Evolutionary conservation across 305 asterid genomes (phyloP), one percentile per base, ranked within the genome.

Genomic region (Lippia alba): DNA sequence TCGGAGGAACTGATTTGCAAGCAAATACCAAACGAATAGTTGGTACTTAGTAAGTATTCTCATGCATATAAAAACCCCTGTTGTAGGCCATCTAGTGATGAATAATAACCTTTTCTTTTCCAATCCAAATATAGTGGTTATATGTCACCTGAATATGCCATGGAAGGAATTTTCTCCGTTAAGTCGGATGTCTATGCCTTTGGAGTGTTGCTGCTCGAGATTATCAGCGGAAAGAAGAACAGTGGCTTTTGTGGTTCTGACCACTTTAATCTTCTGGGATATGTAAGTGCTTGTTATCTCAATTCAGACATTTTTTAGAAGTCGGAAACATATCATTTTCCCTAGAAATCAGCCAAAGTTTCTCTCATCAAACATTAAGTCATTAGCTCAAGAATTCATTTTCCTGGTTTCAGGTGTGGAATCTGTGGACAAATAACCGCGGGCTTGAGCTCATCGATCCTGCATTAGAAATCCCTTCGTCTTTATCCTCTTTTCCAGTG

Each of bases 1-100:
- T 75, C 49, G 79, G 71, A 46, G 75, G 79, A 10, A 56, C 56
- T 16, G 64, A 48, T 15, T 69, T 41, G 1, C 67, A 54, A 15
- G 75, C 67, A 2, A 69, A 75, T 8, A 75, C 75, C 4, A 48
- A 51, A 1, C 10, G 57, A 51, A 51, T 51, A 16, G 57, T 51
- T 6, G 57, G 57, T 51, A 51, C 57, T 51, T 51, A 51, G 57
- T 51, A 17, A 51, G 57, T 51, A 51, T 51, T 51, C 32, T n/a
- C 19, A 16, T 14, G 18, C 41, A 1, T 11, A 45, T 14, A 44
- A 44, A 6, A 2, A 44, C 4, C 54, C 5, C 3, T 48, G 18
- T 12, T 48, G 18, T n/a, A 3, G 0, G 4, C 18, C 18, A 15
- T 51, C n/a, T 8, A 39, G 8, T 41, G 66, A 61, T 62, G 55